A percentile compares a stretch with the other conserved stretches of the same genome.
phyloP scores from a whole-genome alignment of 2,329 filamentous ascomycete genomes.

The Diaporthe citrichinensis region DNA sequence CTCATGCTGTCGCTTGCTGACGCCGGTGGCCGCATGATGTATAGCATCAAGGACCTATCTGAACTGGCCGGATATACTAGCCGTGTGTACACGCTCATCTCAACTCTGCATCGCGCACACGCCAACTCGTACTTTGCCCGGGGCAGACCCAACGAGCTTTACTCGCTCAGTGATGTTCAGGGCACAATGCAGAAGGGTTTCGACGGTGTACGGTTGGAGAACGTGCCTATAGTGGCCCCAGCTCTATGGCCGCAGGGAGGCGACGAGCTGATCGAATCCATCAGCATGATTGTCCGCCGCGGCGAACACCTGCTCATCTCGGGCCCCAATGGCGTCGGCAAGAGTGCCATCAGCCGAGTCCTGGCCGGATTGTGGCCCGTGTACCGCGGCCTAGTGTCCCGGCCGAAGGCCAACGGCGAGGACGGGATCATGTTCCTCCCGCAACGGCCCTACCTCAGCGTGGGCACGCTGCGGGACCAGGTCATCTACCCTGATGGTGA shows the following conservation, averaged over 20 bases:
- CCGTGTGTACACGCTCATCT: conserved; percentile 94
- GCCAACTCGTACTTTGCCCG: conserved; percentile 86
- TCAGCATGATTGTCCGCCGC: conserved; percentile 89
- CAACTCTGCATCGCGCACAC: conserved; percentile 93
- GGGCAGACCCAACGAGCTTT: conserved; percentile 81
- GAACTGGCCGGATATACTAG: conserved; percentile 97
- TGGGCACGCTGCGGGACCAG: conserved; percentile 94
- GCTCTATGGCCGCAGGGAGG: conserved; percentile 90
- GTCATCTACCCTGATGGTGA: conserved; percentile 98
- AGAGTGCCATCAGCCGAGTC: conserved; percentile 88
- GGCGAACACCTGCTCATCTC: conserved; percentile 96
- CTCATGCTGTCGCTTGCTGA: conserved; percentile 98
- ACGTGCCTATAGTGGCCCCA: conserved; percentile 93
- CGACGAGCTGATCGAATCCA: conserved; percentile 88
- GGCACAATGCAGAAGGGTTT: conserved; percentile 96
- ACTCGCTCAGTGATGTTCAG: conserved; percentile 90
- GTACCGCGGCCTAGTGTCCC: conserved; percentile 91
- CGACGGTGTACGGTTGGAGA: conserved; percentile 92
- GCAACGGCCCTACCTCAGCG: conserved; percentile 91
- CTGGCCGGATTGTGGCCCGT: conserved; percentile 96
- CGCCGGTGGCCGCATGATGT: conserved; percentile 98
- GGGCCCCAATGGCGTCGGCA: conserved; percentile 94
- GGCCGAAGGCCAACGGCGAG: conserved; percentile 82
- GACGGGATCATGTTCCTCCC: conserved; percentile 99
- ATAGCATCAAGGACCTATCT: conserved; percentile 97